A percentile compares a stretch with the other conserved stretches of the same genome.
These are phyloP conservation scores for Cutaneotrichosporon sp. DNA, from an alignment of 1,284 basidiomycete genomes.

Conservation along the genomic window DNA sequence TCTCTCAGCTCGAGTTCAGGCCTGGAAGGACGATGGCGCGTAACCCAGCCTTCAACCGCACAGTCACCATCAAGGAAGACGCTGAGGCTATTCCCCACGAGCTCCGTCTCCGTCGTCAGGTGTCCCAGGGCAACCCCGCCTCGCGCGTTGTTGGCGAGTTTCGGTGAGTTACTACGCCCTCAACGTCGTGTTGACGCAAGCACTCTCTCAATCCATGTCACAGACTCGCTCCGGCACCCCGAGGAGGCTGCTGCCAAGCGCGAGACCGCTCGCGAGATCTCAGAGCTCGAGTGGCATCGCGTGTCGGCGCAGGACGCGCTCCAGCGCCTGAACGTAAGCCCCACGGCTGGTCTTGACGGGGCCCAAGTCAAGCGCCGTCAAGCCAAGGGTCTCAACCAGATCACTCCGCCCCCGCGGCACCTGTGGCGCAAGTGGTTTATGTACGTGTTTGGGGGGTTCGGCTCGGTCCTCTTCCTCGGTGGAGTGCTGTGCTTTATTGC, in stretches of 20 bases:
- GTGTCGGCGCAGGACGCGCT: slow-evolving; percentile 53
- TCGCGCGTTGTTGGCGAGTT: slow-evolving; percentile 38
- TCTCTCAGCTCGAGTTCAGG: slow-evolving; percentile 9
- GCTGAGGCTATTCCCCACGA: slow-evolving; percentile 15
- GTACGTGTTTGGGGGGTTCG: slow-evolving; percentile 56
- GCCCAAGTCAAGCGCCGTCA: slow-evolving; percentile 54
- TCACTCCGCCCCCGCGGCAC: slow-evolving; percentile 47
- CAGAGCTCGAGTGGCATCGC: slow-evolving; percentile 56
- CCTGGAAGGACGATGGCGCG: background rate
- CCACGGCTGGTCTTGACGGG: slow-evolving; percentile 53
- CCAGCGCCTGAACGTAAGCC: slow-evolving; percentile 53
- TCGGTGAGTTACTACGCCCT: slow-evolving; percentile 27
- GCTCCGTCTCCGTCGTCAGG: slow-evolving; percentile 24
- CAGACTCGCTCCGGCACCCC: slow-evolving; percentile 31
- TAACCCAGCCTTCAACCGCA: slow-evolving; percentile 8
- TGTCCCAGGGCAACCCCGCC: slow-evolving; percentile 25
- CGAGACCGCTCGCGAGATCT: slow-evolving; percentile 31
- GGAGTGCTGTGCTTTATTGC: slow-evolving; percentile 52
- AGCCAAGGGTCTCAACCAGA: slow-evolving; percentile 46
- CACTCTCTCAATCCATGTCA: slow-evolving; percentile 43
- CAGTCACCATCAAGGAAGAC: slow-evolving; percentile 26
- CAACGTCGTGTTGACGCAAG: slow-evolving; percentile 24
- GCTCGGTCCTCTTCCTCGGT: slow-evolving; percentile 57
- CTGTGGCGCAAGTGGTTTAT: slow-evolving; percentile 48
- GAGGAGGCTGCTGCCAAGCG: slow-evolving; percentile 11